phyloP scores from a whole-genome alignment of 2,329 filamentous ascomycete genomes.

The Aspergillus phoenicis region DNA sequence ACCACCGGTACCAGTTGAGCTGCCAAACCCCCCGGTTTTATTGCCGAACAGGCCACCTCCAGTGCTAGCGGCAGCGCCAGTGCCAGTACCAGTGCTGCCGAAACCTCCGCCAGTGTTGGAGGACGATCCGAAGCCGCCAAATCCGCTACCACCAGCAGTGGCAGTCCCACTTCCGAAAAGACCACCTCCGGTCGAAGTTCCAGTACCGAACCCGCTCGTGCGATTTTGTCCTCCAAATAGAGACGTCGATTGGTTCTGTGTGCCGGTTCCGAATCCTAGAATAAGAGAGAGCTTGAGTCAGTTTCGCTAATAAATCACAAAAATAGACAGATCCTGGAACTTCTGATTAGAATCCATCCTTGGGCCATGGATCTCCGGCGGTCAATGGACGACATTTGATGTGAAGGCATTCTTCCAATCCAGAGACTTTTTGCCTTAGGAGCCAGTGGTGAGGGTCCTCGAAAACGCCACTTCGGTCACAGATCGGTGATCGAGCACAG shows the following conservation, averaged over 20 bases:
- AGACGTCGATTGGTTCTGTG: constrained; percentile 35
- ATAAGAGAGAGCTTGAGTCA: constrained; percentile 20
- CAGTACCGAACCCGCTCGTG: constrained; percentile 34
- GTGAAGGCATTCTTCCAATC: background rate
- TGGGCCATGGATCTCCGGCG: background rate
- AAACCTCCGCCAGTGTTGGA: constrained; percentile 33
- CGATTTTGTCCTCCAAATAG: constrained; percentile 42
- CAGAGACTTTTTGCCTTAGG: background rate
- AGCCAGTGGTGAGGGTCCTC: background rate
- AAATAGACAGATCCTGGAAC: background rate
- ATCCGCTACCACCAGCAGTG: constrained; percentile 23
- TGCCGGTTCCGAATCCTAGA: constrained; percentile 42
- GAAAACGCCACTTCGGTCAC: background rate
- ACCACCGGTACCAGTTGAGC: constrained; percentile 28
- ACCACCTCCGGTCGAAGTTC: constrained; percentile 31
- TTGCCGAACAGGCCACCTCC: constrained; percentile 15
- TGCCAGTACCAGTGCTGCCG: constrained; percentile 20
- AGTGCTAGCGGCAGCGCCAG: background rate
- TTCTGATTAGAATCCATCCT: background rate
- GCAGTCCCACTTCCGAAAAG: constrained; percentile 35
- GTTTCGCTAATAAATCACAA: background rate
- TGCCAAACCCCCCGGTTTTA: constrained; percentile 34
- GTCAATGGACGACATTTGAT: background rate
- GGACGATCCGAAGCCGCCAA: constrained; percentile 34
- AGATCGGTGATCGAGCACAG: background rate